Evolutionary conservation across 129 eudicot genomes (phyloP).

Genomic region (Centella asiatica): DNA sequence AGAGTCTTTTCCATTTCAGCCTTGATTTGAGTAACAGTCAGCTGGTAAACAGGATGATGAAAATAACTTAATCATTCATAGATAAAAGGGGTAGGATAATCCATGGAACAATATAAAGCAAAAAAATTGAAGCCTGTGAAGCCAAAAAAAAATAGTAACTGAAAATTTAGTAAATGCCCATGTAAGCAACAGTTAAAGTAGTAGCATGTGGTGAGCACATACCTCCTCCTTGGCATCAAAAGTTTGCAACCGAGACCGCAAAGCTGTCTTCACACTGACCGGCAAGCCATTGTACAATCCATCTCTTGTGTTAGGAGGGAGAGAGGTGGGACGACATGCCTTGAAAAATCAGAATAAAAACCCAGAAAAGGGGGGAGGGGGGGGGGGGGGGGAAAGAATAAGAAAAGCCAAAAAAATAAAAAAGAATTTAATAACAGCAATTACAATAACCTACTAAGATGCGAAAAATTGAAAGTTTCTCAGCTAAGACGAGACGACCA

Average conservation of each 20-base stretch:
- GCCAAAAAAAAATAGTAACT: not conserved
- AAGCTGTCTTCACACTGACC: slow-evolving; percentile 49
- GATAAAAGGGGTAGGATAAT: too few species aligned
- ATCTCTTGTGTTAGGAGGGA: slow-evolving; percentile 78
- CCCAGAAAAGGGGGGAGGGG: too few species aligned
- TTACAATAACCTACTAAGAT: slow-evolving; percentile 2
- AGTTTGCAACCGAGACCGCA: slow-evolving; percentile 51
- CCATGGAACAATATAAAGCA: too few species aligned
- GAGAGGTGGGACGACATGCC: slow-evolving; percentile 84
- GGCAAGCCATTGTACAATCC: slow-evolving; percentile 73
- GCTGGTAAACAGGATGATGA: slow-evolving; percentile 36
- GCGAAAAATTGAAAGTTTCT: too few species aligned
- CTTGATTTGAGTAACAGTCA: slow-evolving; percentile 74
- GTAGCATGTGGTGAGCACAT: slow-evolving; percentile 6
- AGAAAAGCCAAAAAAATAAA: too few species aligned
- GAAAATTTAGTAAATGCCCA: too few species aligned
- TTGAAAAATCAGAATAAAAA: slow-evolving; percentile 2
- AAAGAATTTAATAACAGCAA: not conserved
- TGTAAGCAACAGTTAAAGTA: not conserved
- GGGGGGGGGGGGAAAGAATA: too few species aligned
- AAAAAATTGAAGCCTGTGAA: not conserved
- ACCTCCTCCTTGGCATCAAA: slow-evolving; percentile 61
- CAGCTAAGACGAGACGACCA: too few species aligned
- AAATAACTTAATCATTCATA: too few species aligned
- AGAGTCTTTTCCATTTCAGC: slow-evolving; percentile 93